A percentile compares a stretch with the other conserved stretches of the same genome.
Evolutionary conservation across 129 eudicot genomes (phyloP).

Genomic region (sunflower (Helianthus annuus)): DNA sequence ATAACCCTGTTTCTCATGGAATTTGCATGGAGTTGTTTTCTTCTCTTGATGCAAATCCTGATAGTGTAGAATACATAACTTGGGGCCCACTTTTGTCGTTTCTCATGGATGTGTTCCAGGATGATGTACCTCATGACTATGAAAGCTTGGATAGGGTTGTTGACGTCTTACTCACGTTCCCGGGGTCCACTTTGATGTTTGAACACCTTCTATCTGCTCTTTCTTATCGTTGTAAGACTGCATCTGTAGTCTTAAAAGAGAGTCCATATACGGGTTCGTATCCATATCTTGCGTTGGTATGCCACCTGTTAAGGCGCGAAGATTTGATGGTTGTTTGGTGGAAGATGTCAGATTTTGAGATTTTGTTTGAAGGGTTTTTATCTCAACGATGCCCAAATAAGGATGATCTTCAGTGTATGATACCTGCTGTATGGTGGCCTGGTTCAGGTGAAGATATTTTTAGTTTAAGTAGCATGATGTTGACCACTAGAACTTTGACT

Average conservation of each 20-base stretch:
- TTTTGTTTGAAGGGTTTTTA: conserved; percentile 81
- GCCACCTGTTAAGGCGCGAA: conserved; percentile 80
- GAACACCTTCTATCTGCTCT: conserved; percentile 66
- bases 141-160: conserved; percentile 76
- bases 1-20: conserved; percentile 73
- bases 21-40: conserved; percentile 72
- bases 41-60: conserved; percentile 48
- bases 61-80: conserved; percentile 66
- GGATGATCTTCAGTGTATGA: conserved; percentile 78
- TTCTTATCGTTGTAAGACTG: conserved; percentile 75
- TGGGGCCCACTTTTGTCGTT: conserved; percentile 83
- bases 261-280: conserved; percentile 98
- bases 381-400: conserved; percentile 83
- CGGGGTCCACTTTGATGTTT: conserved; percentile 59
- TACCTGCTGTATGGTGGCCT: conserved; percentile 99
- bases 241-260: conserved; percentile 63
- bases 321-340: conserved; percentile 93
- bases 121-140: conserved; percentile 86
- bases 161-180: conserved; percentile 66
- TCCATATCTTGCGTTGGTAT: conserved; percentile 77
- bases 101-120: conserved; percentile 63
- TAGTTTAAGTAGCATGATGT: conserved; percentile 83
- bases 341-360: conserved; percentile 79
- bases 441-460: conserved; percentile 84
- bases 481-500: conserved; percentile 79